A percentile compares a stretch with the other conserved stretches of the same genome.
These are phyloP conservation scores for Colletotrichum incanum DNA, from an alignment of 2,329 filamentous ascomycete genomes.

Conservation along the genomic window DNA sequence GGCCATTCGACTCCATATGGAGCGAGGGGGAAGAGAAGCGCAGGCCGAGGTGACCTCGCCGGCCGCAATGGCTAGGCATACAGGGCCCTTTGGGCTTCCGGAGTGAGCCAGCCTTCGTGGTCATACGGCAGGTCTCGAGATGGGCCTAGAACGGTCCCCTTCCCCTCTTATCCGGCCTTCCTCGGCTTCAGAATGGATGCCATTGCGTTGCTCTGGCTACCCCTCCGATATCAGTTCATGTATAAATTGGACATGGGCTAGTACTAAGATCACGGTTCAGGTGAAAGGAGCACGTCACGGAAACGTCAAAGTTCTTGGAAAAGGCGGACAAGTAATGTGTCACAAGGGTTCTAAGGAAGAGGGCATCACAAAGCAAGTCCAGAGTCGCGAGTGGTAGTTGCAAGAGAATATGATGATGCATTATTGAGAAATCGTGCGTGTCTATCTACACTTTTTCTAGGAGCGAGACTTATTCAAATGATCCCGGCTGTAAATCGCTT, in stretches of 20 bases:
- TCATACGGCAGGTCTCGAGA: neutral
- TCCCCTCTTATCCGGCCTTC: neutral
- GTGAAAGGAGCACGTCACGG: neutral
- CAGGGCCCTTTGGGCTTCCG: neutral
- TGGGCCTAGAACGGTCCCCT: no score
- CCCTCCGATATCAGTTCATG: neutral
- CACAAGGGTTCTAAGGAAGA: neutral
- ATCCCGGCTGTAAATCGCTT: neutral
- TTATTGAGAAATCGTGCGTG: neutral
- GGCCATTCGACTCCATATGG: neutral
- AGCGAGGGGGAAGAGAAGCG: neutral
- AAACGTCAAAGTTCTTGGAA: neutral
- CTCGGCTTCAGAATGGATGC: neutral
- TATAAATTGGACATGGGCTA: neutral
- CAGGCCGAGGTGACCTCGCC: neutral
- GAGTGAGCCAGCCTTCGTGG: neutral
- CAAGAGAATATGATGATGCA: conserved; percentile 6
- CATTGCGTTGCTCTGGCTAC: neutral
- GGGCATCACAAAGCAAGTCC: neutral
- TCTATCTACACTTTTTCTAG: neutral
- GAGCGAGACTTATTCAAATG: neutral
- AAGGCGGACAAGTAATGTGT: neutral
- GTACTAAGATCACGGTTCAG: no score
- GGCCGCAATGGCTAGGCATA: neutral
- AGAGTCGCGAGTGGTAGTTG: neutral